A percentile compares a stretch with the other conserved stretches of the same genome.
phyloP scores from a whole-genome alignment of 1,139 yeast genomes.

The Candida sp. region DNA sequence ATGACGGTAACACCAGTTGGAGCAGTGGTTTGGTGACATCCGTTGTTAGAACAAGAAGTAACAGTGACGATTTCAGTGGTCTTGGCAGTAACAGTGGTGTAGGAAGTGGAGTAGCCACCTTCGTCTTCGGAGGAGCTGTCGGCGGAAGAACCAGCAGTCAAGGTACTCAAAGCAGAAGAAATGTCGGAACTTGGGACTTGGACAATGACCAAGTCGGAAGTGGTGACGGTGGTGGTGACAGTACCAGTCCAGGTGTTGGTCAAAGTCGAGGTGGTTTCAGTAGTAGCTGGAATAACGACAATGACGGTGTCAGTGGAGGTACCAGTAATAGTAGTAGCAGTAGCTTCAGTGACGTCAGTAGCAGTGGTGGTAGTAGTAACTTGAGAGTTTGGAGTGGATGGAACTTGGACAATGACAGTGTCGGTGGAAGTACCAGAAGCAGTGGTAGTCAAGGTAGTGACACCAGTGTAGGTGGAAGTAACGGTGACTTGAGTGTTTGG shows the following conservation, averaged over 20 bases:
- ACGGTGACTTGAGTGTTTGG: slow-evolving; percentile 7
- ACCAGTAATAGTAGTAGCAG: slow-evolving; percentile 5
- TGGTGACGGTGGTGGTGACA: slow-evolving; percentile 1
- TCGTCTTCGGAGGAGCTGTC: not conserved
- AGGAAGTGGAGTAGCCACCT: slow-evolving; percentile 4
- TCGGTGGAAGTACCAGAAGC: slow-evolving; percentile 1
- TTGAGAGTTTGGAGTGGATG: slow-evolving; percentile 4
- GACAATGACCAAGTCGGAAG: not conserved
- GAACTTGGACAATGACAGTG: slow-evolving; percentile 7
- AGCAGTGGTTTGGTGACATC: slow-evolving; percentile 5
- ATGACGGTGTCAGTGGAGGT: slow-evolving; percentile 2
- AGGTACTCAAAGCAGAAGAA: not conserved
- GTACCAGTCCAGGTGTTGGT: slow-evolving; percentile 7
- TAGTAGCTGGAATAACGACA: slow-evolving; percentile 1
- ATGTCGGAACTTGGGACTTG: slow-evolving; percentile 3
- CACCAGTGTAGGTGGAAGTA: slow-evolving; percentile 6
- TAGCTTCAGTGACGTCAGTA: not conserved
- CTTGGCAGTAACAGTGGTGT: slow-evolving; percentile 6
- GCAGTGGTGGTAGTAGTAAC: slow-evolving; percentile 3
- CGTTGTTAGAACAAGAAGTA: slow-evolving; percentile 7
- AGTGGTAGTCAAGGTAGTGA: slow-evolving; percentile 8
- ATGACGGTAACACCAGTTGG: slow-evolving; percentile 10
- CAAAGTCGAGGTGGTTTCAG: not conserved
- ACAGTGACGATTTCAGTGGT: slow-evolving; percentile 6
- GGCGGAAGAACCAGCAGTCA: not conserved